Evolutionary conservation across 805 yeast genomes (phyloP), one percentile per base, ranked within the genome.

Genomic region (Saccharomyces mikatae): DNA sequence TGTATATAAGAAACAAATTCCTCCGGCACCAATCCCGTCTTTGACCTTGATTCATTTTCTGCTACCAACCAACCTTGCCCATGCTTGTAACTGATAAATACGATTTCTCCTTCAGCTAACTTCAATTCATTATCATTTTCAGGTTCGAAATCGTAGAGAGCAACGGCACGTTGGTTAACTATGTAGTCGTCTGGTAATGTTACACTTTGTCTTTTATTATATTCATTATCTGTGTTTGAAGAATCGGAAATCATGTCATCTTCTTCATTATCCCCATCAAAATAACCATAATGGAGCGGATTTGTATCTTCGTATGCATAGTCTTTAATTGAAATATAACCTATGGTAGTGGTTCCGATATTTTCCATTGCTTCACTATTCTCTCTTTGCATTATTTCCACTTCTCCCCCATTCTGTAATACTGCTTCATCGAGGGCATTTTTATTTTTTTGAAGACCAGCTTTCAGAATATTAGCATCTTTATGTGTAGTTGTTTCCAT

Each of bases 61-160:
- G 97, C 98, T 51, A 94, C 97, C 2, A 94, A 78, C 99, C 99
- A 94, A 6, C 99, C 99, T 68, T 92, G 97, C 27, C 98, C 98
- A 68, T 92, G 96, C 54, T 95, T 81, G 69, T 91, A 92, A 56
- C 86, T 82, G 30, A 94, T 86, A 80, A 90, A 85, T 2, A 94
- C 81, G 13, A 81, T 69, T 70, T 94, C 97, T 36, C 96, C 96
- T 62, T 86, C 95, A 13, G 65, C 71, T 31, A 94, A 73, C 10
- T 78, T 80, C 48, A 91, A 81, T 65, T 94, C 99, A 69, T 94
- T 94, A 62, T 89, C 96, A 69, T 94, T 94, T 67, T 94, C 98
- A 0, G 98, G 96, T 47, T 74, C 78, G 66, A 94, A 94, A 62
- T 91, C 92, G 67, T 89, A 94, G 48, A 94, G 68, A 0, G 97